Evolutionary conservation across 1,139 yeast genomes (phyloP).

Genomic region (Candida labiduridarum): DNA sequence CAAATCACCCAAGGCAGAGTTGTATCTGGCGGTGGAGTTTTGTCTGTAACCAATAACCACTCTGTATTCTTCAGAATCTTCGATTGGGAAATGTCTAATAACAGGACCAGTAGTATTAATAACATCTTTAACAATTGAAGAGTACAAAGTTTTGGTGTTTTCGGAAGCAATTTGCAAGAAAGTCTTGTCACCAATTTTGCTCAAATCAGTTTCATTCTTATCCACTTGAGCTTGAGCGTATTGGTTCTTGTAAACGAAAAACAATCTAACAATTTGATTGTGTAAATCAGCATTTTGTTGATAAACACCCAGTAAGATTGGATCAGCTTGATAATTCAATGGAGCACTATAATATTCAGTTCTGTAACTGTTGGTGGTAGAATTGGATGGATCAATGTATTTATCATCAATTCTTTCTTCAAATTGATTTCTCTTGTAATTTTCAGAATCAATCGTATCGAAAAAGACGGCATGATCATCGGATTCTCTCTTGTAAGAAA

Average conservation of each 20-base stretch:
- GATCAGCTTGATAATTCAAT: slow-evolving; percentile 50
- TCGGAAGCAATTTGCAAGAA: slow-evolving; percentile 78
- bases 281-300: slow-evolving; percentile 33
- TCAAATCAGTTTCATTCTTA: slow-evolving; percentile 52
- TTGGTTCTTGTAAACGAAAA: slow-evolving; percentile 82
- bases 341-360: slow-evolving; percentile 84
- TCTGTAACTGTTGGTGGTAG: slow-evolving; percentile 54
- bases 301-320: slow-evolving; percentile 46
- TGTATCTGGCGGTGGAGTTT: slow-evolving; percentile 83
- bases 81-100: slow-evolving; percentile 81
- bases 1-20: slow-evolving; percentile 83
- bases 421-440: slow-evolving; percentile 41
- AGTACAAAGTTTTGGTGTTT: slow-evolving; percentile 78
- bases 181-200: slow-evolving; percentile 74
- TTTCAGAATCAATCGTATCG: slow-evolving; percentile 58
- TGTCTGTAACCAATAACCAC: slow-evolving; percentile 88
- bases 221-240: slow-evolving; percentile 40
- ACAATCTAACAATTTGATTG: slow-evolving; percentile 69
- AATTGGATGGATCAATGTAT: slow-evolving; percentile 65
- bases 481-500: slow-evolving; percentile 74
- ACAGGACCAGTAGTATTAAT: slow-evolving; percentile 86
- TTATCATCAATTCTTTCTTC: slow-evolving; percentile 78
- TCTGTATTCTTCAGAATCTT: slow-evolving; percentile 77
- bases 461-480: slow-evolving; percentile 92
- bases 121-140: slow-evolving; percentile 72